phyloP scores from a whole-genome alignment of 495 filamentous ascomycete species.

The Oidiodendron maius region DNA sequence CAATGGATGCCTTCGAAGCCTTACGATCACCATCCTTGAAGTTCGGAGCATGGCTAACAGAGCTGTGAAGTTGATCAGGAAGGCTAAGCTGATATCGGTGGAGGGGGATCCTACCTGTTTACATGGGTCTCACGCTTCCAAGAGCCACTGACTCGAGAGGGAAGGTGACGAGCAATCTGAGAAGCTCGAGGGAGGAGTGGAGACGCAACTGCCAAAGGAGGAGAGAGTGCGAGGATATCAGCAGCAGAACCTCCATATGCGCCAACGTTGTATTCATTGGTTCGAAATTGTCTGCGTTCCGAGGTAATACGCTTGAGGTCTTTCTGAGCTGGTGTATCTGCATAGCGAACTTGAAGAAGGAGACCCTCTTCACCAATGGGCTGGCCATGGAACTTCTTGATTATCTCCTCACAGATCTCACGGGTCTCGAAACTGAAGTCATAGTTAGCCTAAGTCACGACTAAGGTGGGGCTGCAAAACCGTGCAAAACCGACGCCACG shows the following conservation, averaged over 20 bases:
- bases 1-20: slow-evolving; percentile 14
- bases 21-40: slow-evolving; percentile 23
- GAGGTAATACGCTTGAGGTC: slow-evolving; percentile 90
- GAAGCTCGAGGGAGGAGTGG: slow-evolving; percentile 17
- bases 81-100: background rate
- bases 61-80: slow-evolving; percentile 8
- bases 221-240: slow-evolving; percentile 38
- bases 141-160: slow-evolving; percentile 9
- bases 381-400: slow-evolving; percentile 75
- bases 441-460: background rate
- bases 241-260: slow-evolving; percentile 46
- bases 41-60: slow-evolving; percentile 8
- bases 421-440: slow-evolving; percentile 73
- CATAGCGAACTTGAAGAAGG: slow-evolving; percentile 88
- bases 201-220: slow-evolving; percentile 16
- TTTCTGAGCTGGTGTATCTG: slow-evolving; percentile 95
- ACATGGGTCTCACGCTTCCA: slow-evolving; percentile 23
- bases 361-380: slow-evolving; percentile 65
- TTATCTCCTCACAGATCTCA: slow-evolving; percentile 79
- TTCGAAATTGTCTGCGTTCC: slow-evolving; percentile 85
- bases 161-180: slow-evolving; percentile 18
- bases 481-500: slow-evolving; percentile 97
- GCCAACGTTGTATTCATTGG: slow-evolving; percentile 84
- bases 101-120: slow-evolving; percentile 7
- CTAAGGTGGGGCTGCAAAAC: slow-evolving; percentile 41